phyloP scores from a whole-genome alignment of 2,329 filamentous ascomycete species.

The Ceratocystis huliohia region DNA sequence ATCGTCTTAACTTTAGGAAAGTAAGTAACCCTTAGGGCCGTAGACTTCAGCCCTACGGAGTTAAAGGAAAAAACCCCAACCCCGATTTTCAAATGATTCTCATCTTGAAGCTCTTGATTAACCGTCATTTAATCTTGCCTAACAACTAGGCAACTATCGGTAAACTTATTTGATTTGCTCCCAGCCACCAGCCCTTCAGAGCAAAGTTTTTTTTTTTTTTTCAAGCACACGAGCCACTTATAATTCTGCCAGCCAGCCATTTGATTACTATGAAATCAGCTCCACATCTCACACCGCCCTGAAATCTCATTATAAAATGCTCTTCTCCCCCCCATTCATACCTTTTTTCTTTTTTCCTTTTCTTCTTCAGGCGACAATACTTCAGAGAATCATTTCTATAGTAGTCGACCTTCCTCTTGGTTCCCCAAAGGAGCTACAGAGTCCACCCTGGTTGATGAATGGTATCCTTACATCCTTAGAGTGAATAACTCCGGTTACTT shows the following conservation, averaged over 20 bases:
- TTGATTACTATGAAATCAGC: neutral
- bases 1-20: neutral
- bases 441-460: conserved; percentile 90
- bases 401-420: conserved; percentile 82
- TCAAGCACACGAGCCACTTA: neutral
- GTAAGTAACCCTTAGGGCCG: neutral
- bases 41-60: neutral
- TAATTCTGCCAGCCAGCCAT: conserved; percentile 2
- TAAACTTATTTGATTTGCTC: neutral
- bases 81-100: neutral
- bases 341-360: conserved; percentile 15
- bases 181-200: neutral
- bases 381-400: conserved; percentile 90
- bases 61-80: neutral
- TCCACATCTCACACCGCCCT: neutral
- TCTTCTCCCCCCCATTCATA: neutral
- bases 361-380: conserved; percentile 22
- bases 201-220: neutral
- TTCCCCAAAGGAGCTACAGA: conserved; percentile 88
- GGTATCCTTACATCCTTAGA: conserved; percentile 79
- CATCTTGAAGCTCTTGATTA: neutral
- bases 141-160: neutral
- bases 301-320: conserved; percentile 15
- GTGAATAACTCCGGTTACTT: conserved; percentile 58
- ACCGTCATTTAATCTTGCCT: neutral